Evolutionary conservation across 2,329 filamentous ascomycete genomes (phyloP), one percentile per base, ranked within the genome.

Genomic region (Dactylellina parvicollis): DNA sequence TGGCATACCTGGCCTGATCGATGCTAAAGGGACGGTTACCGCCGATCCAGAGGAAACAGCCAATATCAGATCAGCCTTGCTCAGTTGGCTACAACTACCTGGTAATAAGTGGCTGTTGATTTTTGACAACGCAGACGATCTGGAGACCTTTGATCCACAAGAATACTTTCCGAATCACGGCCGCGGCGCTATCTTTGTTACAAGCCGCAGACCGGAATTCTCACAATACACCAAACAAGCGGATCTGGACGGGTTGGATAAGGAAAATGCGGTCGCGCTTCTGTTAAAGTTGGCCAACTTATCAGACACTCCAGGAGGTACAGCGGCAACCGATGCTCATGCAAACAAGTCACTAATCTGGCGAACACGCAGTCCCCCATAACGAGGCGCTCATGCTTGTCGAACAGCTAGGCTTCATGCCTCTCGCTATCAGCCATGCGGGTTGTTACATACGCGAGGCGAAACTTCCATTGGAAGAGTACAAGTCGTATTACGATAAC

Each of bases 351-450:
- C n/a, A n/a, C n/a, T n/a, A n/a, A n/a, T n/a, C n/a, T n/a, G n/a
- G n/a, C n/a, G n/a, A n/a, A n/a, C n/a, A n/a, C n/a, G n/a, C n/a
- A n/a, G n/a, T n/a, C n/a, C n/a, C n/a, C n/a, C n/a, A n/a, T n/a
- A n/a, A n/a, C n/a, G n/a, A n/a, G n/a, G n/a, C n/a, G n/a, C n/a
- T n/a, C n/a, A n/a, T 16, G 32, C 9, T 70, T 26, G 57, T 62
- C 12, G n/a, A 74, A 38, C 36, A 52, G 42, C 55, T 76, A 42
- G 75, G 46, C 12, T 65, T 55, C 38, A 46, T 70, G 44, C 67
- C 61, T 18, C 55, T 65, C 8, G 62, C 54, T 10, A 69, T 75
- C 20, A 42, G 56, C 44, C 70, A 64, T 26, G 56, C 52, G 32
- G 60, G 55, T 8, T 50, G 18, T 24, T 76, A 65, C 40, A 40